These are phyloP conservation scores for Saccharomycopsis javanensis DNA, from an alignment of 805 yeast species.

Conservation along the genomic window DNA sequence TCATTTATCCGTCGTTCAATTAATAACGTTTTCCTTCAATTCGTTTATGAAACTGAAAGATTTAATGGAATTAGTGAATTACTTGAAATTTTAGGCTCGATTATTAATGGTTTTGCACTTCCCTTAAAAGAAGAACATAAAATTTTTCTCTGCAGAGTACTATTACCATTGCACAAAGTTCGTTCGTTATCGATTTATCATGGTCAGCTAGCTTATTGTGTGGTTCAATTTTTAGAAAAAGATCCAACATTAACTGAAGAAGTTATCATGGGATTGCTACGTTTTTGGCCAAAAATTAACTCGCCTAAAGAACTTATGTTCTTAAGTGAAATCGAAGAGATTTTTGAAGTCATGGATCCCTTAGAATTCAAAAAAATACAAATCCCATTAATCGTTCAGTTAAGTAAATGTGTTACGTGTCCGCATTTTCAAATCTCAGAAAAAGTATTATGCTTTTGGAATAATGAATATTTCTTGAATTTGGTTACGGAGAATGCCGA, in stretches of 20 bases:
- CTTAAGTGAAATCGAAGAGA: conserved; percentile 91
- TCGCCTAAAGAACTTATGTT: conserved; percentile 95
- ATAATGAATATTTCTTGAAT: conserved; percentile 85
- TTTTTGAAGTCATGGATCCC: conserved; percentile 93
- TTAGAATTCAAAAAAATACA: conserved; percentile 84
- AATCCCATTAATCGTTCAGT: conserved; percentile 86
- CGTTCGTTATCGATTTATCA: conserved; percentile 84
- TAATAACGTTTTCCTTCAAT: conserved; percentile 84
- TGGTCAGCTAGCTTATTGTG: conserved; percentile 94
- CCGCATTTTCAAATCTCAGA: conserved; percentile 97
- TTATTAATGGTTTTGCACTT: conserved; percentile 94
- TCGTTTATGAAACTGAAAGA: conserved; percentile 89
- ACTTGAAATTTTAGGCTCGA: conserved; percentile 88
- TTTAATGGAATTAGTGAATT: conserved; percentile 95
- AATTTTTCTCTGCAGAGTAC: conserved; percentile 72
- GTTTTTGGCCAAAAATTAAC: conserved; percentile 95
- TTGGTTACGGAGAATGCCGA: conserved; percentile 88
- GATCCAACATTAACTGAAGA: conserved; percentile 90
- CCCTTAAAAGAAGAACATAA: conserved; percentile 97
- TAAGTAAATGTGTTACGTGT: conserved; percentile 86
- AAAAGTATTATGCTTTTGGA: conserved; percentile 88
- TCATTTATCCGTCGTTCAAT: conserved; percentile 87
- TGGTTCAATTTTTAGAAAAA: conserved; percentile 91
- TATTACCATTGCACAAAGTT: conserved; percentile 88
- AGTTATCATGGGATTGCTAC: conserved; percentile 84